These are phyloP conservation scores for Solanum appendiculatum DNA, from an alignment of 257 asterid species.

Conservation along the genomic window DNA sequence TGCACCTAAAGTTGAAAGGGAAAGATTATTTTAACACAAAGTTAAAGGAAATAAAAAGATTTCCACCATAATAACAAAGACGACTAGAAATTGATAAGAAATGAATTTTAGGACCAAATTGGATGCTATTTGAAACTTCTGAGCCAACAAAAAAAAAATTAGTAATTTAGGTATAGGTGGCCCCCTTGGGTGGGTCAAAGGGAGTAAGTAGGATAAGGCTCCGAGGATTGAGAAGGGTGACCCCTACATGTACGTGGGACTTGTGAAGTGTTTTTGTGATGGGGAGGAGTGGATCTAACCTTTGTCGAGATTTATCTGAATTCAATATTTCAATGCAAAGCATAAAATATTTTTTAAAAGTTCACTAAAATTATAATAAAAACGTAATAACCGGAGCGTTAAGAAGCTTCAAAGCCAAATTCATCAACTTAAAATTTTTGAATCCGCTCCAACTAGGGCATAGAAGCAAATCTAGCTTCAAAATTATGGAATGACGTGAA, in stretches of 20 bases:
- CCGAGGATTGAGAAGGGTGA: background rate
- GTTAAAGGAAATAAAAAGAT: background rate
- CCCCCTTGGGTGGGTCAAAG: background rate
- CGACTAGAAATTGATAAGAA: background rate
- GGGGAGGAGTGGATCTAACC: fast-evolving
- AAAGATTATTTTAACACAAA: background rate
- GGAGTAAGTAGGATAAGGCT: background rate
- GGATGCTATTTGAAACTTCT: background rate
- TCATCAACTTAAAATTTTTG: background rate
- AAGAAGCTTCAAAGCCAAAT: background rate
- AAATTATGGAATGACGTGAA: background rate
- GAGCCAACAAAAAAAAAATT: background rate
- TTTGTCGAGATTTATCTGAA: background rate
- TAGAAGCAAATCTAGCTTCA: background rate
- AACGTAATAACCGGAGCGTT: background rate
- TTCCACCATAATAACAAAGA: background rate
- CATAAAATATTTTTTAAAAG: background rate
- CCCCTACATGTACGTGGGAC: background rate
- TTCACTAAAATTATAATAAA: background rate
- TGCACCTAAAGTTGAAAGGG: background rate
- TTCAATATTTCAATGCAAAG: background rate
- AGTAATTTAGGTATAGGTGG: background rate
- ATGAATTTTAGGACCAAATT: background rate
- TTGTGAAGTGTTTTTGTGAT: background rate
- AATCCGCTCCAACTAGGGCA: background rate